A percentile compares a stretch with the other conserved stretches of the same genome.
Conservation (phyloP, 768 basidiomycete species). For the Coprinellus micaceus region DNA sequence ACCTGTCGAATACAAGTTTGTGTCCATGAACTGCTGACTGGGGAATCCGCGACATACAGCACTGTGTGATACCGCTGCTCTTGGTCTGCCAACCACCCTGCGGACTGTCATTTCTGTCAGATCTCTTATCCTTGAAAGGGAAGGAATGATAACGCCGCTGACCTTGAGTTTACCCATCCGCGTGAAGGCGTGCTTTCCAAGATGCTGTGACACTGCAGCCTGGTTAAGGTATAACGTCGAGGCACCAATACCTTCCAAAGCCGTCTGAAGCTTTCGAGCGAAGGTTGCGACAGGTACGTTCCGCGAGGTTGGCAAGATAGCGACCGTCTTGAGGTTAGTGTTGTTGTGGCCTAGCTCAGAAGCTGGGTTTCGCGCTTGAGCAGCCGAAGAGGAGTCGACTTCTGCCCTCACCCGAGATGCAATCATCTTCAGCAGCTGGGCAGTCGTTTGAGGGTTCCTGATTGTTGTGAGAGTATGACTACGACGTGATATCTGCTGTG, state of each 20-base stretch:
- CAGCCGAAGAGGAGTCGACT: conserved; percentile 57
- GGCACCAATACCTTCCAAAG: conserved; percentile 91
- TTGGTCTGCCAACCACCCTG: conserved; percentile 89
- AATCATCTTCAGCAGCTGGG: conserved; percentile 84
- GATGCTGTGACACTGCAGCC: conserved; percentile 84
- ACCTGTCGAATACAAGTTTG: conserved; percentile 97
- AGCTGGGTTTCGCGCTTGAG: conserved; percentile 47
- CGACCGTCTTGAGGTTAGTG: conserved; percentile 88
- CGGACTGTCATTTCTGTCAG: conserved; percentile 28
- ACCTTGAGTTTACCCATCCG: conserved; percentile 97
- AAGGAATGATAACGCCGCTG: too few species aligned
- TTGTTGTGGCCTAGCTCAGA: conserved; percentile 74
- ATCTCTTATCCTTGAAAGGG: too few species aligned
- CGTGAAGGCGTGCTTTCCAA: conserved; percentile 93
- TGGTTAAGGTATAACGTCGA: conserved; percentile 92
- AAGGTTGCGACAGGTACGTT: conserved; percentile 89
- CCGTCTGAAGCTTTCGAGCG: conserved; percentile 81
- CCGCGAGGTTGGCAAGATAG: conserved; percentile 82
- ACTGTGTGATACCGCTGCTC: conserved; percentile 93
- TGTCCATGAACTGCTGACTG: conserved; percentile 95
- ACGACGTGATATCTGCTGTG: not conserved
- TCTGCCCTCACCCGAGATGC: conserved; percentile 88
- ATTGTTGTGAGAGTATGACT: not conserved
- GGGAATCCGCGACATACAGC: conserved; percentile 93
- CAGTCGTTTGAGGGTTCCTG: conserved; percentile 82